Conservation (phyloP, 1,284 basidiomycete species). For the Vanrija sp. region DNA sequence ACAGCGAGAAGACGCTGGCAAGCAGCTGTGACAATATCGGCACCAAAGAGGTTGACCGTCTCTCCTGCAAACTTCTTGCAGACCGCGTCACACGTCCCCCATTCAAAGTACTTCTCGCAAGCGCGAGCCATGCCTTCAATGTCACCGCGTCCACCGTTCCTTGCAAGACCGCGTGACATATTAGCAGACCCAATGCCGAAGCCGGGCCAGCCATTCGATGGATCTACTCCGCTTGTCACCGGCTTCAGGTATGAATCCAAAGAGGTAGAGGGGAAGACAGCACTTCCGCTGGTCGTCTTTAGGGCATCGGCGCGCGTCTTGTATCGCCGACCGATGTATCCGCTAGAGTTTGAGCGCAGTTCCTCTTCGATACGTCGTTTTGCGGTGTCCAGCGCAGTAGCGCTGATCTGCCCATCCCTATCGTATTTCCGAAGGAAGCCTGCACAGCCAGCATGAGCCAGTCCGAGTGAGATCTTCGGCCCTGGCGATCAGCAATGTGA, state of each 20-base stretch:
- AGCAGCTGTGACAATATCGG: conserved; percentile 33
- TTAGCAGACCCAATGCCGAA: conserved; percentile 30
- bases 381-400: conserved; percentile 53
- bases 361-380: conserved; percentile 62
- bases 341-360: conserved; percentile 64
- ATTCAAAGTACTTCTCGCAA: conserved; percentile 84
- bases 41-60: conserved; percentile 32
- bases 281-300: conserved; percentile 12
- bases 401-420: conserved; percentile 33
- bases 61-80: conserved; percentile 41
- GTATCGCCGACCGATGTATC: conserved; percentile 57
- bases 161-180: conserved; percentile 25
- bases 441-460: conserved; percentile 51
- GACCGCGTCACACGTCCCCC: conserved; percentile 67
- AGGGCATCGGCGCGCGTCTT: conserved; percentile 61
- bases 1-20: not conserved
- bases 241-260: conserved; percentile 72
- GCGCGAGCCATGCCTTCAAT: conserved; percentile 66
- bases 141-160: conserved; percentile 47
- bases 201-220: conserved; percentile 36
- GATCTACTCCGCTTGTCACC: conserved; percentile 25
- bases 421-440: conserved; percentile 60
- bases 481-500: conserved; percentile 29
- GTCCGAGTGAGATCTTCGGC: conserved; percentile 47
- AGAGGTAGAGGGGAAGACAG: conserved; percentile 63